Evolutionary conservation across 208 protist genomes (phyloP), one percentile per base, ranked within the genome.

Genomic region (Trypanosoma mega): DNA sequence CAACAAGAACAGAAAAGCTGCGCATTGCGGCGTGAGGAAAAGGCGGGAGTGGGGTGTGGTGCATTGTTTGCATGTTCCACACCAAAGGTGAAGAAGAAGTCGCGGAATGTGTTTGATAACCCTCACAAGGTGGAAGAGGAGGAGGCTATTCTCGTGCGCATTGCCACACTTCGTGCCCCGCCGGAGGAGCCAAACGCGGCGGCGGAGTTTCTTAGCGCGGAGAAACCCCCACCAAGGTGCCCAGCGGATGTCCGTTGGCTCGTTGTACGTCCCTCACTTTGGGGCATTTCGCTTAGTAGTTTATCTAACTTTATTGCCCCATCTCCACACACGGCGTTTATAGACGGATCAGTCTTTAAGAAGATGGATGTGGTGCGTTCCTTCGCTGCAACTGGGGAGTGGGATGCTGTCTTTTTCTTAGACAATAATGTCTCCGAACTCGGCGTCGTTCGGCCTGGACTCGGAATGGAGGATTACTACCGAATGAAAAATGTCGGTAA

Each of bases 341-440:
- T 94, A 27, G 80, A 91, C 51, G 87, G 83, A 11, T 82, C 80
- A 54, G 49, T 81, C 6, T 89, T 90, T 46, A 62, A 61, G 12
- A 94, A 94, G 69, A 79, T 90, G 75, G 87, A 94, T 45, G 69
- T 94, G n/a, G 84, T 87, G 3, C 86, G 84, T 73, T 94, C 87
- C 2, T 68, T 94, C 9, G 84, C 87, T 33, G 67, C 68, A 41
- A 87, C 67, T 23, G 80, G 87, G 1, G 30, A 68, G 59, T 94
- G 87, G 84, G 87, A 94, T 53, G 70, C 64, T 27, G 84, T 94
- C 2, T 88, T 94, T 39, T 94, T 94, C 45, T 72, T 94, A 8
- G 87, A 94, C 72, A 94, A 94, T 66, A 88, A 92, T 60, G 69
- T 94, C 48, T 80, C 72, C 23, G 87, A 94, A 68, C 57, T 92